Evolutionary conservation across 495 filamentous ascomycete genomes (phyloP).

Genomic region (Xylaria palmicola): DNA sequence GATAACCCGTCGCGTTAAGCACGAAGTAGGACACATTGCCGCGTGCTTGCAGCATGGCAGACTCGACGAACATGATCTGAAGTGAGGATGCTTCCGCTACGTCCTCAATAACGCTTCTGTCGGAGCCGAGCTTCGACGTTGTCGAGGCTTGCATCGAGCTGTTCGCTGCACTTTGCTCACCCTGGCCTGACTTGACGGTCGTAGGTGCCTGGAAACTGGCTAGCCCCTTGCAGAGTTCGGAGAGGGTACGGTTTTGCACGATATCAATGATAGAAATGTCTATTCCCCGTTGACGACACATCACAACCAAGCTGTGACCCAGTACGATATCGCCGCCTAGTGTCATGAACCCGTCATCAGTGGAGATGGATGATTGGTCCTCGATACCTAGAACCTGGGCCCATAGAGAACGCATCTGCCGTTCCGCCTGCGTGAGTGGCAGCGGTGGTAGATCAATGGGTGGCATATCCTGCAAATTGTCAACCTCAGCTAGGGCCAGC

Average conservation of each 20-base stretch:
- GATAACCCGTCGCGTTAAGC: slow-evolving; percentile 40
- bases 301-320: slow-evolving; percentile 39
- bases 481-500: slow-evolving; percentile 30
- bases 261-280: slow-evolving; percentile 39
- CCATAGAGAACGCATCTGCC: slow-evolving; percentile 45
- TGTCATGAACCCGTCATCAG: slow-evolving; percentile 44
- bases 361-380: slow-evolving; percentile 35
- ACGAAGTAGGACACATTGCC: slow-evolving; percentile 46
- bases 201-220: slow-evolving; percentile 18
- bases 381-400: slow-evolving; percentile 39
- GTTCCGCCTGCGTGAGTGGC: slow-evolving; percentile 42
- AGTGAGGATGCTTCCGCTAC: slow-evolving; percentile 43
- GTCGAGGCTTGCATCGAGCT: slow-evolving; percentile 24
- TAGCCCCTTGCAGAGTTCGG: slow-evolving; percentile 40
- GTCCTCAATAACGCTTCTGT: slow-evolving; percentile 38
- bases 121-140: slow-evolving; percentile 36
- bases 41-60: slow-evolving; percentile 40
- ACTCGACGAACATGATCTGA: slow-evolving; percentile 47
- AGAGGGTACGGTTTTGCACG: slow-evolving; percentile 35
- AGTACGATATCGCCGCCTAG: slow-evolving; percentile 45
- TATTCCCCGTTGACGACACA: slow-evolving; percentile 39
- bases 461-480: slow-evolving; percentile 34
- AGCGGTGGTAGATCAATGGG: slow-evolving; percentile 39
- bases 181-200: slow-evolving; percentile 27
- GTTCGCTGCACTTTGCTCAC: background rate